Percentiles rank a stretch among this genome's conserved stretches.
These are phyloP conservation scores for Thalassiosira oceanica DNA, from an alignment of 352 stramenopile species.

Conservation along the genomic window DNA sequence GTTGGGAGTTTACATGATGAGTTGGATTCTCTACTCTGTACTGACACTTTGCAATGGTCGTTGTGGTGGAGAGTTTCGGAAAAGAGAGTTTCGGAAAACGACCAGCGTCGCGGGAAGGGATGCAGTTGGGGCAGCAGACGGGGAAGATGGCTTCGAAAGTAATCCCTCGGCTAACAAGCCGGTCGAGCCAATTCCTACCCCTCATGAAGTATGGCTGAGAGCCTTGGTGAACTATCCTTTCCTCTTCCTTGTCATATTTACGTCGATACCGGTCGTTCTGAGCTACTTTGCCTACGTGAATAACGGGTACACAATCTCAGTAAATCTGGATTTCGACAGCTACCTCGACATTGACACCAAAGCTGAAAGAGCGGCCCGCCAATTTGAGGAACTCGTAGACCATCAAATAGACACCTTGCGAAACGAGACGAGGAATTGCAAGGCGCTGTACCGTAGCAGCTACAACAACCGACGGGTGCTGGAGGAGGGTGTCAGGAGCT, in stretches of 20 bases:
- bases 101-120: too few relatives aligned
- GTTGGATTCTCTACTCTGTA: slow-evolving; percentile 12
- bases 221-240: slow-evolving; percentile 18
- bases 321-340: slow-evolving; percentile 38
- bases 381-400: slow-evolving; percentile 3
- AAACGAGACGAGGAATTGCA: slow-evolving; percentile 15
- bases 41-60: slow-evolving; percentile 8
- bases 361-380: slow-evolving; percentile 5
- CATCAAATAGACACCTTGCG: slow-evolving; percentile 9
- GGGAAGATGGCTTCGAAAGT: too few relatives aligned
- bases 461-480: too few relatives aligned
- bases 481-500: too few relatives aligned
- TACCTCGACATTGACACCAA: slow-evolving; percentile 32
- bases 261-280: slow-evolving; percentile 12
- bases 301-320: slow-evolving; percentile 11
- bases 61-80: too few relatives aligned
- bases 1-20: slow-evolving; percentile 2
- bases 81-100: too few relatives aligned
- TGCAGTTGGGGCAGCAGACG: too few relatives aligned
- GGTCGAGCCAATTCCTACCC: neutral
- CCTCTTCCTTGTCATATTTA: slow-evolving; percentile 17
- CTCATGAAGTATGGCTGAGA: slow-evolving; percentile 29
- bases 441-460: neutral
- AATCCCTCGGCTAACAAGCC: neutral
- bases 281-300: slow-evolving; percentile 7